Evolutionary conservation across 768 basidiomycete species (phyloP).

Genomic region (Hypsizygus marmoreus): DNA sequence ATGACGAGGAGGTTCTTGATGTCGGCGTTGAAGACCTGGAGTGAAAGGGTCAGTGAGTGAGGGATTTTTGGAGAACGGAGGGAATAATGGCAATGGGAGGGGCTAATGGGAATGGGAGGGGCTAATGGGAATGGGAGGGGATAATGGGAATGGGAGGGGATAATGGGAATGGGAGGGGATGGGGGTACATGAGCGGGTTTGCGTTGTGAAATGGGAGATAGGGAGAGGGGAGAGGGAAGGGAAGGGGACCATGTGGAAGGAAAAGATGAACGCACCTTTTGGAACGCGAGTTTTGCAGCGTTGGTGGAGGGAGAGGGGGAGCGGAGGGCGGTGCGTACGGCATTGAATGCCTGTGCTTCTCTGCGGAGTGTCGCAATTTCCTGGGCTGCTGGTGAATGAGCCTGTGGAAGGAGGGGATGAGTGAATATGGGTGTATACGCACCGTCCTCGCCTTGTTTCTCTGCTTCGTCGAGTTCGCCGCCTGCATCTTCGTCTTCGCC

Average conservation of each 20-base stretch:
- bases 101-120: no score
- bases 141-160: no score
- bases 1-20: slow-evolving; percentile 88
- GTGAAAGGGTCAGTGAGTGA: slow-evolving; percentile 1
- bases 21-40: slow-evolving; percentile 84
- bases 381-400: slow-evolving; percentile 67
- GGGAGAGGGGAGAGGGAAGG: no score
- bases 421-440: slow-evolving; percentile 16
- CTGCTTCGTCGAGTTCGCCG: slow-evolving; percentile 87
- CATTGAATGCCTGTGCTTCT: slow-evolving; percentile 85
- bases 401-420: slow-evolving; percentile 1
- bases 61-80: background rate
- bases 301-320: slow-evolving; percentile 31
- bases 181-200: no score
- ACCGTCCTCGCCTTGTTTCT: slow-evolving; percentile 94
- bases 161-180: no score
- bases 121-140: no score
- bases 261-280: slow-evolving; percentile 66
- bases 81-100: no score
- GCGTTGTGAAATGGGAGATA: no score
- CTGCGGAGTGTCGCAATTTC: slow-evolving; percentile 90
- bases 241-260: no score
- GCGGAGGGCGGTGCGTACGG: slow-evolving; percentile 73
- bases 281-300: slow-evolving; percentile 74
- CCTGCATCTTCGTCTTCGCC: slow-evolving; percentile 88